A percentile compares a stretch with the other conserved stretches of the same genome.
Evolutionary conservation across 23 red algal genomes (phyloP).

Genomic region (Chondrus crispus): DNA sequence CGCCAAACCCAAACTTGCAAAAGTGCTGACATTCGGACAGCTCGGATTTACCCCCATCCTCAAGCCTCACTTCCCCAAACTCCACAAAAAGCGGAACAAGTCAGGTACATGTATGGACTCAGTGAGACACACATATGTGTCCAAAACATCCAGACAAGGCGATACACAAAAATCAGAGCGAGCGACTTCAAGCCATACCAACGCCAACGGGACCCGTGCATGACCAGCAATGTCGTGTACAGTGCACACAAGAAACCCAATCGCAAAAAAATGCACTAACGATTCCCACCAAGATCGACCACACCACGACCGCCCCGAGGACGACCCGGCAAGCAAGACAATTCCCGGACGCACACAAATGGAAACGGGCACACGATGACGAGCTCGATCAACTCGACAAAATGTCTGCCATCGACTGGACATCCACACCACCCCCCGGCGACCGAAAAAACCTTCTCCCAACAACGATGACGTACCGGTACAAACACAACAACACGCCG

Average conservation of each 20-base stretch:
- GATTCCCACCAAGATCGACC: not conserved
- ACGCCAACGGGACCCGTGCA: not conserved
- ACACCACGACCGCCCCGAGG: no score
- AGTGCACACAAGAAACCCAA: not conserved
- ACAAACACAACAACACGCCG: not conserved
- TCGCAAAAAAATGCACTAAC: not conserved
- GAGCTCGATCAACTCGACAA: not conserved
- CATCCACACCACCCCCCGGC: not conserved
- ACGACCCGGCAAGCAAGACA: no score
- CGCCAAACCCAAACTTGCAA: not conserved
- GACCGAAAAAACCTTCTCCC: not conserved
- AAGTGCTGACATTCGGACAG: not conserved
- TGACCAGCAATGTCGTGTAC: no score
- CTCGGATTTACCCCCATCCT: not conserved
- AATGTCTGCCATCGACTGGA: not conserved
- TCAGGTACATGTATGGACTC: not conserved
- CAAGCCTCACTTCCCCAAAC: not conserved
- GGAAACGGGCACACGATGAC: not conserved
- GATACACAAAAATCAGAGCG: not conserved
- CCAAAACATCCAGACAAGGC: not conserved
- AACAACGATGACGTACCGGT: not conserved
- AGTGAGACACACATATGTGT: not conserved
- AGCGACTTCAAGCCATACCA: conserved; percentile 29
- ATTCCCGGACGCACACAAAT: not conserved
- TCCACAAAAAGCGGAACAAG: not conserved